Conservation (phyloP, 495 filamentous ascomycete species). For the Hypoxylon crocopeplum region DNA sequence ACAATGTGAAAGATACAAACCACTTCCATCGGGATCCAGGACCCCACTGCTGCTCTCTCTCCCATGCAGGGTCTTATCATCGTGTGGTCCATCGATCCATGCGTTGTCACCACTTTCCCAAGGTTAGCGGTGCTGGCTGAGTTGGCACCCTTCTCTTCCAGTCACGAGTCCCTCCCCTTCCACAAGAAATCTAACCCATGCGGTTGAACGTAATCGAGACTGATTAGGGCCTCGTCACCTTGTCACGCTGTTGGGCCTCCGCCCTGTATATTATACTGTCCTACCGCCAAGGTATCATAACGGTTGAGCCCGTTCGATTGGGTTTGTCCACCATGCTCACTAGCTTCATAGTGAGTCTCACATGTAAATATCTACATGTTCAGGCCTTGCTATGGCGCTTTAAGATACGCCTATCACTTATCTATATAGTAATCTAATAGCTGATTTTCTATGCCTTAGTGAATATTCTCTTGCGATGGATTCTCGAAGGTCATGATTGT, state of each 20-base stretch:
- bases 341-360: background rate
- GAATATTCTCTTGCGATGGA: no score
- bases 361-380: background rate
- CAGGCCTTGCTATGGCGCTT: background rate
- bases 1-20: slow-evolving; percentile 14
- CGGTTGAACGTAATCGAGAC: slow-evolving; percentile 14
- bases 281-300: slow-evolving; percentile 17
- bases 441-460: background rate
- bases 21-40: slow-evolving; percentile 17
- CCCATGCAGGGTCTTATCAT: slow-evolving; percentile 31
- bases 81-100: slow-evolving; percentile 28
- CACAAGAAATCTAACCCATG: slow-evolving; percentile 16
- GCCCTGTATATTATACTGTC: slow-evolving; percentile 9
- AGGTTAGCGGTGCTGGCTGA: slow-evolving; percentile 28
- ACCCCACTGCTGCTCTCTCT: slow-evolving; percentile 19
- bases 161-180: slow-evolving; percentile 34
- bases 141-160: slow-evolving; percentile 38
- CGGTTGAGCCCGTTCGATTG: slow-evolving; percentile 9
- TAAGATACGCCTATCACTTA: background rate
- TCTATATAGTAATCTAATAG: background rate
- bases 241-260: slow-evolving; percentile 8
- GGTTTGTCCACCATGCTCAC: slow-evolving; percentile 7
- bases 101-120: slow-evolving; percentile 28
- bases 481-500: no score
- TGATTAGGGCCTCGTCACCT: slow-evolving; percentile 15